phyloP scores from a whole-genome alignment of 768 basidiomycete genomes.

The Suillus ampliporus region DNA sequence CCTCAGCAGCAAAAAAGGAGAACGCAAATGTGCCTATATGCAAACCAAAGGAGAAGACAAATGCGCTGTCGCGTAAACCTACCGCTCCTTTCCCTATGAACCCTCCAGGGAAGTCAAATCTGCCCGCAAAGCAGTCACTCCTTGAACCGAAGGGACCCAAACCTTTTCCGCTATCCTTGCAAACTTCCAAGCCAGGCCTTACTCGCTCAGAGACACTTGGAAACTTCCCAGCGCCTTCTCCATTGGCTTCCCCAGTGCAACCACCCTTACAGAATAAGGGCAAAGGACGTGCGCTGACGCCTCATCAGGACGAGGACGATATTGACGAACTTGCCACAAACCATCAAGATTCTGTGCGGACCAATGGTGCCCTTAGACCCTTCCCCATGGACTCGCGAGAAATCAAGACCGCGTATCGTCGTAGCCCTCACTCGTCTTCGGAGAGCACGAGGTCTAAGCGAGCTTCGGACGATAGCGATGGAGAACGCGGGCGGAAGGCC shows the following conservation, averaged over 20 bases:
- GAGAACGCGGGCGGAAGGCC: slow-evolving; percentile 27
- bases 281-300: slow-evolving; percentile 21
- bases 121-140: neutral
- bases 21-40: neutral
- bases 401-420: slow-evolving; percentile 43
- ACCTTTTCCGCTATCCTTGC: neutral
- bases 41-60: slow-evolving; percentile 18
- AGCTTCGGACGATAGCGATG: slow-evolving; percentile 38
- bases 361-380: slow-evolving; percentile 29
- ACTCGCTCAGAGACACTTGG: neutral
- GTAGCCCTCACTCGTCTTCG: slow-evolving; percentile 28
- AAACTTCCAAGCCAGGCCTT: neutral
- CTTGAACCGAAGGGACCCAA: neutral
- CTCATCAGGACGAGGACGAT: slow-evolving; percentile 11
- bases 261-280: neutral
- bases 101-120: slow-evolving; percentile 28
- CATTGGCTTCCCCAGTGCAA: slow-evolving; percentile 21
- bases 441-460: slow-evolving; percentile 31
- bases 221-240: slow-evolving; percentile 31
- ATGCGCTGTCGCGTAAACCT: neutral
- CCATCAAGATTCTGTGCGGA: neutral
- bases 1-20: neutral
- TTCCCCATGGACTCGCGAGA: slow-evolving; percentile 58
- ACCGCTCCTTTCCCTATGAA: slow-evolving; percentile 29
- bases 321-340: neutral